These are phyloP conservation scores for Gentiana dahurica DNA, from an alignment of 257 asterid species.

Conservation along the genomic window DNA sequence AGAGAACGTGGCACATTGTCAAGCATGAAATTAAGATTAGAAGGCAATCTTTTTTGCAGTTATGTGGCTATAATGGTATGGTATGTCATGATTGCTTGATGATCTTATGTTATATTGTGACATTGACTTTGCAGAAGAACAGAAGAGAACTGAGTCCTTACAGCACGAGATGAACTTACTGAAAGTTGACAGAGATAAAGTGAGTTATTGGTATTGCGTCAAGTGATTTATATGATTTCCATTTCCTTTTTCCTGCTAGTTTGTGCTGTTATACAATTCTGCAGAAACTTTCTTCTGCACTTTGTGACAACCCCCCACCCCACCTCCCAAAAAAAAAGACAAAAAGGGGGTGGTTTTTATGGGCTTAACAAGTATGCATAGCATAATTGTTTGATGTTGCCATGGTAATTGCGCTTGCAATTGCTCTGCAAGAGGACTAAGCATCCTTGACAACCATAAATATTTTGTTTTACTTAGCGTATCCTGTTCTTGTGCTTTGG, in stretches of 20 bases:
- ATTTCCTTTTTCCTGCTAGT: not conserved
- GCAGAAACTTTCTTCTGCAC: too few species aligned
- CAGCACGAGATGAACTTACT: conserved; percentile 66
- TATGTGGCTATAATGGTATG: not conserved
- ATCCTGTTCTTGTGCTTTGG: too few species aligned
- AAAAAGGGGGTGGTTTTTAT: too few species aligned
- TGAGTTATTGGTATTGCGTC: conserved; percentile 24
- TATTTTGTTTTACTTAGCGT: too few species aligned
- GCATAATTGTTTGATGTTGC: too few species aligned
- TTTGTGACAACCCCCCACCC: too few species aligned
- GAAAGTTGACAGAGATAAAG: conserved; percentile 56
- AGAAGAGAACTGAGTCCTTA: conserved; percentile 51
- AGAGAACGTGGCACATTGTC: conserved; percentile 54
- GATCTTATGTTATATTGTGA: conserved; percentile 13
- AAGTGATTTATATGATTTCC: not conserved
- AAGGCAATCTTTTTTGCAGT: conserved; percentile 39
- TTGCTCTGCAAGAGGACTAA: too few species aligned
- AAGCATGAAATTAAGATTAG: conserved; percentile 40
- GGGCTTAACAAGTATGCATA: too few species aligned
- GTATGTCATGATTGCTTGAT: not conserved
- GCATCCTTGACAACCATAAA: too few species aligned
- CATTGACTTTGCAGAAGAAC: conserved; percentile 58
- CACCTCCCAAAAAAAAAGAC: too few species aligned
- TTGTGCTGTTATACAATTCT: too few species aligned
- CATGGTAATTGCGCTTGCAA: too few species aligned